Evolutionary conservation across 2,329 filamentous ascomycete genomes (phyloP), one percentile per base, ranked within the genome.

Genomic region (Madurella fahalii): DNA sequence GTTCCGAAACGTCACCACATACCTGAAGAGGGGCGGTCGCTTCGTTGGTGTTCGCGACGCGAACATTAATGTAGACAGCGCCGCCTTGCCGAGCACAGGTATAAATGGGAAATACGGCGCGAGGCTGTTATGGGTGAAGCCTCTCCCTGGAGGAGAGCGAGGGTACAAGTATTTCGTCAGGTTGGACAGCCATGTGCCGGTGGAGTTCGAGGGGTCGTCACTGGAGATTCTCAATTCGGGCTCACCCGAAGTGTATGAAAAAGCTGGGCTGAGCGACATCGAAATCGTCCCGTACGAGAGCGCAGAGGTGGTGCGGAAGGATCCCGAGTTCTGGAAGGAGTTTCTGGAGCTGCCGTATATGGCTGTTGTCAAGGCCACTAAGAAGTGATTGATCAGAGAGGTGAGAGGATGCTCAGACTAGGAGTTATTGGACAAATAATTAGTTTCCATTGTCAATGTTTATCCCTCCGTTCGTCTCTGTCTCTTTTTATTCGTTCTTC

Each of bases 1-100:
- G 53, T 58, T 56, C 39, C 43, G 41, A 20, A 64, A 60, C 48
- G 45, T 42, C 5, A 40, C 31, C 5, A 13, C 32, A 1, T 54
- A 54, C 13, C 43, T 64, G 15, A 59, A 56, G 43, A 58, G 58
- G 13, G 58, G 62, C 3, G 62, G 62, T 0, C 43, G 44, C 5
- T 56, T 63, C 37, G 40, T 64, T 17, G 55, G 62, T n/a, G 49
- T 59, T 5, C 51, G 60, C 5, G 56, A 54, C 37, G 48, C 41
- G 11, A 49, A 62, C 40, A 25, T 25, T 25, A 25, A 3, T 3
- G 4, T 7, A 25, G 25, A 25, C 4, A 25, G 25, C 25, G 25
- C 25, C 25, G 3, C 7, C 25, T 25, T 7, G 25, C 7, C 25
- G 7, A 25, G 25, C 7, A 3, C 7, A 25, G 25, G 25, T 25